A percentile compares a stretch with the other conserved stretches of the same genome.
Conservation (phyloP, 345 rosid species). For the Brassica incana region DNA sequence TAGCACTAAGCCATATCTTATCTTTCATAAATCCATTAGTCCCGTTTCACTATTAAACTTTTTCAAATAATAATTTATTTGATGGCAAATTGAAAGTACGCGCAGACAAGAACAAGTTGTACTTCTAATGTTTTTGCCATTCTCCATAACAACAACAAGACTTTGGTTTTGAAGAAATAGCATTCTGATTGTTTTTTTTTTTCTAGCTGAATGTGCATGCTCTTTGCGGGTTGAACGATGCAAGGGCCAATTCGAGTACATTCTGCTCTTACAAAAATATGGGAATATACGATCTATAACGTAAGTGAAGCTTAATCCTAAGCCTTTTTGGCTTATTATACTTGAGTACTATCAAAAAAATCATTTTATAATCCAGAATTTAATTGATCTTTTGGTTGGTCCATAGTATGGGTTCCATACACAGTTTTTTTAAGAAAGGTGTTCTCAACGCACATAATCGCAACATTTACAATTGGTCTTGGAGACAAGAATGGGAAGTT, state of each 20-base stretch:
- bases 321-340: no score
- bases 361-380: no score
- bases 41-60: background rate
- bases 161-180: background rate
- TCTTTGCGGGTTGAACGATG: background rate
- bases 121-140: background rate
- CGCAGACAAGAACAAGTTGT: slow-evolving; percentile 21
- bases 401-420: no score
- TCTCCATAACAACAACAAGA: background rate
- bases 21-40: background rate
- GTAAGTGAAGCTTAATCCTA: no score
- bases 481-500: no score
- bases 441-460: no score
- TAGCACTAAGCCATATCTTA: background rate
- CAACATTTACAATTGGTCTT: no score
- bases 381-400: no score
- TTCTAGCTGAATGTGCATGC: background rate
- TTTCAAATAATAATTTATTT: no score
- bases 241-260: background rate
- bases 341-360: no score
- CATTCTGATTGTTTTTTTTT: background rate
- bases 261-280: background rate
- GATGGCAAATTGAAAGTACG: slow-evolving; percentile 16
- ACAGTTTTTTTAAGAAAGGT: no score
- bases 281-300: no score